Evolutionary conservation across 306 rosid species (phyloP), one percentile per base, ranked within the genome.

Genomic region (Acacia acuminata): DNA sequence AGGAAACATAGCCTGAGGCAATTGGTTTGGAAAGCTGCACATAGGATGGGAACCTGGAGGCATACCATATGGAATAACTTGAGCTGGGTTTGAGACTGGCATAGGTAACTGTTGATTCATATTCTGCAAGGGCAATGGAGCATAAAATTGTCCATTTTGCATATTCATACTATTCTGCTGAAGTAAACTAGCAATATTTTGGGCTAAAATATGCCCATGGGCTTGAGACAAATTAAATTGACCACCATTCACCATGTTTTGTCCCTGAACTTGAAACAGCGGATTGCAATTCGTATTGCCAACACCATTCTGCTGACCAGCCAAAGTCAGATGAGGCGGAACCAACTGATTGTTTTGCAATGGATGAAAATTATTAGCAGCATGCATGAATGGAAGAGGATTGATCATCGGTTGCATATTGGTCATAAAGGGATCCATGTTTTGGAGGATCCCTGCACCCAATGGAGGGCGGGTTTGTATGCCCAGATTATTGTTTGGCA

Each of bases 81-180:
- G 98, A 78, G 93, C 74, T 83, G 87, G 76, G 82, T 89, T 90
- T 65, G 82, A 50, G 83, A 85, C 51, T 84, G 89, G 97, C 87
- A 84, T 84, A 50, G 88, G 89, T 82, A 90, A 66, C 76, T 85
- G 88, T 56, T 90, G 99, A 67, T 90, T 94, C 91, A 86, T 86
- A 76, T 88, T 92, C 78, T 88, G 98, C 84, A 87, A 61, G 51
- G 82, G 77, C 79, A 76, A 84, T 2, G 91, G 90, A 17, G 84
- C 75, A 84, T 84, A 77, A 45, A 88, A 92, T n/a, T 96, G 98
- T 14, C 88, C 97, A 86, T 88, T 90, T 24, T 84, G 85, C 81
- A 92, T 79, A 58, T 88, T 90, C 87, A 85, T 86, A 77, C 80
- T 86, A 79, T 92, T 87, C 71, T 89, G 97, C 71, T 91, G 94